Evolutionary conservation across 176 grass and related monocot species (phyloP).

Genomic region (barley (Hordeum vulgare)): DNA sequence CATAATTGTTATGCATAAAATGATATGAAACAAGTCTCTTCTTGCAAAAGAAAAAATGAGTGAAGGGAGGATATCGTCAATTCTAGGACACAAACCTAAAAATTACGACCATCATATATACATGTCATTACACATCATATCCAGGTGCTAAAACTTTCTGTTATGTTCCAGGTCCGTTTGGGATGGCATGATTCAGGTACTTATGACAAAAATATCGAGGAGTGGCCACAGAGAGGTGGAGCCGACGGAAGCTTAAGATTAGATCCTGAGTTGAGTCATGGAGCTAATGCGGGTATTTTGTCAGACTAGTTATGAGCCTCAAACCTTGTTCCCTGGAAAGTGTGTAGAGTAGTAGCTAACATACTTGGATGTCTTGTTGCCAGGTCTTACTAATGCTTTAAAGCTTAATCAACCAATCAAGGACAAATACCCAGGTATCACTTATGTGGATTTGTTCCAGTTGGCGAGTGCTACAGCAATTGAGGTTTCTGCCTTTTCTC

Average conservation of each 20-base stretch:
- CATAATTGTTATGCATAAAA: no score
- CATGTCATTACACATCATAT: background rate
- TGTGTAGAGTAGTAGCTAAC: background rate
- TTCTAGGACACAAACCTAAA: no score
- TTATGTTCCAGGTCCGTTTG: conserved; percentile 46
- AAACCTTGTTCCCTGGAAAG: background rate
- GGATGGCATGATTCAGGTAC: no score
- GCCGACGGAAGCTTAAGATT: no score
- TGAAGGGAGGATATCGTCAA: no score
- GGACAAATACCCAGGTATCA: conserved; percentile 76
- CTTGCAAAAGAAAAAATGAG: no score
- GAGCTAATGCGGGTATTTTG: conserved; percentile 75
- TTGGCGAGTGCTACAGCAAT: conserved; percentile 97
- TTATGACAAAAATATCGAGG: no score
- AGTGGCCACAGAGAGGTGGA: no score
- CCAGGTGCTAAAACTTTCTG: background rate
- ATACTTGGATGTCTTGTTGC: conserved; percentile 10
- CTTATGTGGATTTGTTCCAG: conserved; percentile 87
- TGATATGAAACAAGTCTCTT: no score
- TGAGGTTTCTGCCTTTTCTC: conserved; percentile 51
- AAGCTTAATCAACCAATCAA: conserved; percentile 88
- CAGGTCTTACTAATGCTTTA: no score
- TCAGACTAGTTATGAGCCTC: background rate
- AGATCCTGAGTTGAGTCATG: conserved; percentile 82
- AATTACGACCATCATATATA: background rate